phyloP scores from a whole-genome alignment of 495 filamentous ascomycete species.

The Podospora comata region DNA sequence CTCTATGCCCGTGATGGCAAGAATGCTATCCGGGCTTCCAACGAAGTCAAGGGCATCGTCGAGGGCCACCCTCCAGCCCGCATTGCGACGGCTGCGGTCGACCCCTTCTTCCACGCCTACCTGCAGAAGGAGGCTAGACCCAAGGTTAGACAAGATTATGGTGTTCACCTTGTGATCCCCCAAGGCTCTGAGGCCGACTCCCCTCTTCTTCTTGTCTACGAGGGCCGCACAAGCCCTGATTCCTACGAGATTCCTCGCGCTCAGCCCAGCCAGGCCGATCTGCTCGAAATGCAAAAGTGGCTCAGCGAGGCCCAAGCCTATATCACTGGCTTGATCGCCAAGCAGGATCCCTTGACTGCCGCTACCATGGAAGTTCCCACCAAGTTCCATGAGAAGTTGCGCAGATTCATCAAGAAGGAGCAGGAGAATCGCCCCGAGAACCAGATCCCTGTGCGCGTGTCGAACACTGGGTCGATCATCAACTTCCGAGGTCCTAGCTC shows the following conservation, averaged over 20 bases:
- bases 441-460: slow-evolving; percentile 70
- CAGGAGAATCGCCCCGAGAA: slow-evolving; percentile 62
- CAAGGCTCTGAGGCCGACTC: slow-evolving; percentile 54
- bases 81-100: slow-evolving; percentile 64
- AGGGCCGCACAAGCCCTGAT: slow-evolving; percentile 55
- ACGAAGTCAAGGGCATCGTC: slow-evolving; percentile 76
- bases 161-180: slow-evolving; percentile 76
- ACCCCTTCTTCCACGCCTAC: slow-evolving; percentile 84
- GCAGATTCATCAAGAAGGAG: slow-evolving; percentile 71
- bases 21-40: slow-evolving; percentile 74
- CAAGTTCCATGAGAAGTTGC: slow-evolving; percentile 76
- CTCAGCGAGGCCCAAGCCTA: slow-evolving; percentile 70
- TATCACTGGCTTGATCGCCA: slow-evolving; percentile 64
- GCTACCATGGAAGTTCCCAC: slow-evolving; percentile 64
- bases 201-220: slow-evolving; percentile 81
- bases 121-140: slow-evolving; percentile 61
- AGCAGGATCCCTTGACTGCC: slow-evolving; percentile 66
- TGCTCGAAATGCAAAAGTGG: slow-evolving; percentile 49
- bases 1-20: slow-evolving; percentile 80
- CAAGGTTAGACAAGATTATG: slow-evolving; percentile 66
- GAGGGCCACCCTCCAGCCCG: slow-evolving; percentile 75
- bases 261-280: slow-evolving; percentile 41
- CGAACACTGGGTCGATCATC: slow-evolving; percentile 53
- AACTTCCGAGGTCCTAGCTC: slow-evolving; percentile 72
- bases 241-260: slow-evolving; percentile 64